Evolutionary conservation across 78 protist species (phyloP).

Genomic region (Protostelium mycophagum): DNA sequence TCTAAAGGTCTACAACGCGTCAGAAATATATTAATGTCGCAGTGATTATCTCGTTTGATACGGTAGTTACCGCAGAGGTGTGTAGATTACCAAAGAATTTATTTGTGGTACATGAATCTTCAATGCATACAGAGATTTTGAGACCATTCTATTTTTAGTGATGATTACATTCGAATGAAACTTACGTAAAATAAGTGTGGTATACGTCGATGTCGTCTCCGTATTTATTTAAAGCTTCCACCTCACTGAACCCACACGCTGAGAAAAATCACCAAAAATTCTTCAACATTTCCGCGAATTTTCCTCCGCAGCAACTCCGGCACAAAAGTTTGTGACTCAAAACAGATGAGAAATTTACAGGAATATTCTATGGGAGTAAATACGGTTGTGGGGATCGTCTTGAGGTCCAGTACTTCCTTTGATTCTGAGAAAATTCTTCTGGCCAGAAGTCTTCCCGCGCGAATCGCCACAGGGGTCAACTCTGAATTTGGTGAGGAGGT

Average conservation of each 20-base stretch:
- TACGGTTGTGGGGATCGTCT: conserved; percentile 85
- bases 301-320: too few species aligned
- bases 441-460: conserved; percentile 75
- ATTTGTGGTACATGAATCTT: too few species aligned
- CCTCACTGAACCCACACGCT: conserved; percentile 78
- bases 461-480: conserved; percentile 96
- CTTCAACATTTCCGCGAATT: too few species aligned
- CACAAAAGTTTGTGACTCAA: too few species aligned
- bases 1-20: too few species aligned
- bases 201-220: conserved; percentile 75
- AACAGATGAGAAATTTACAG: not conserved
- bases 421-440: conserved; percentile 65
- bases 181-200: conserved; percentile 65
- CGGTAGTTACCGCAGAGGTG: too few species aligned
- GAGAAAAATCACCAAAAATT: not conserved
- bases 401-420: conserved; percentile 40
- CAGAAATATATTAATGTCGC: too few species aligned
- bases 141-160: too few species aligned
- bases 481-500: conserved; percentile 34
- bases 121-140: too few species aligned
- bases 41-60: too few species aligned
- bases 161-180: too few species aligned
- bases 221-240: conserved; percentile 63
- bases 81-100: too few species aligned
- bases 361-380: conserved; percentile 96